phyloP scores from a whole-genome alignment of 257 asterid genomes.

The Thymus quinquecostatus region DNA sequence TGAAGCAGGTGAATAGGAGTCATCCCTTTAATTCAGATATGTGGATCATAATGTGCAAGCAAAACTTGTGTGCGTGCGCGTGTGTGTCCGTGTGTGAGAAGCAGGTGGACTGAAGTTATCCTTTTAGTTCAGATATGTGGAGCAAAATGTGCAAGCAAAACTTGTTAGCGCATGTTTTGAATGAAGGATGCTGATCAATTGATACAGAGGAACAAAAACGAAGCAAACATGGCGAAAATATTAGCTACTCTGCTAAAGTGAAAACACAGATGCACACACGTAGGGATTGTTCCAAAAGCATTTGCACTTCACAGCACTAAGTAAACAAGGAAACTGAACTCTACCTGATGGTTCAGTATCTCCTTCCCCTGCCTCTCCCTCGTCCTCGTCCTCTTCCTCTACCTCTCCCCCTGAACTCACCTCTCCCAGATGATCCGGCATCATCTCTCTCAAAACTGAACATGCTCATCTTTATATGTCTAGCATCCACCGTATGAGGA shows the following conservation, averaged over 20 bases:
- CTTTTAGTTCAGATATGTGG: no score
- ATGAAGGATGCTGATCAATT: constrained; percentile 7
- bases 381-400: constrained; percentile 68
- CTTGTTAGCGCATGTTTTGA: not conserved
- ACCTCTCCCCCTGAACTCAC: constrained; percentile 67
- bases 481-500: constrained; percentile 52
- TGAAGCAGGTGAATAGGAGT: no score
- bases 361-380: constrained; percentile 51
- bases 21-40: no score
- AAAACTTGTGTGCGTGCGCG: not conserved
- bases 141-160: not conserved
- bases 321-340: constrained; percentile 28
- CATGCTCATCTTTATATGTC: constrained; percentile 72
- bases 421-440: constrained; percentile 39
- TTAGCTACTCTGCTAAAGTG: not conserved
- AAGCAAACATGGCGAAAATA: constrained; percentile 14
- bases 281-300: not conserved
- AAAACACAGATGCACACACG: constrained; percentile 9
- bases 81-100: no score
- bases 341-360: constrained; percentile 52
- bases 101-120: no score
- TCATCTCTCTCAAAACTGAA: constrained; percentile 71
- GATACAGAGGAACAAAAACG: not conserved
- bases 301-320: constrained; percentile 17
- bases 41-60: not conserved